A percentile compares a stretch with the other conserved stretches of the same genome.
Evolutionary conservation across 768 basidiomycete species (phyloP).

Genomic region (Leccinum olivaceopallidum): DNA sequence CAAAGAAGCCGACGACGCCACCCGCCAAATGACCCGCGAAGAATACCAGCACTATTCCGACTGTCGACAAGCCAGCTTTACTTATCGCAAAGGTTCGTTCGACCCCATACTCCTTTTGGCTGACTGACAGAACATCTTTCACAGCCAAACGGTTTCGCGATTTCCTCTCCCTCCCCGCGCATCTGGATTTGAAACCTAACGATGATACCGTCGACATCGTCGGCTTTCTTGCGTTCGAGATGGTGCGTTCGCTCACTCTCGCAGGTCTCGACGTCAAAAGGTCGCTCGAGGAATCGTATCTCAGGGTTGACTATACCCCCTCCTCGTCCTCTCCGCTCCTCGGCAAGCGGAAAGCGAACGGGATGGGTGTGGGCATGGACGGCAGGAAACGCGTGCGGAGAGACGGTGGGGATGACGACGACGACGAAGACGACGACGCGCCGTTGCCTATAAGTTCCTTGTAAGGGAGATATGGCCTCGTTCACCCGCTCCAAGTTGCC

Average conservation of each 20-base stretch:
- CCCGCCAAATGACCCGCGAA: conserved; percentile 90
- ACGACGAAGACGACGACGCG: no score
- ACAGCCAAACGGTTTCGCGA: conserved; percentile 93
- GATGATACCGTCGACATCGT: conserved; percentile 97
- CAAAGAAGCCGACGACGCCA: conserved; percentile 81
- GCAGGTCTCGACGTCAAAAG: conserved; percentile 65
- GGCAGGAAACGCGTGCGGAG: no score
- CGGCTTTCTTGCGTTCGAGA: conserved; percentile 96
- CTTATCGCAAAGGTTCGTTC: conserved; percentile 55
- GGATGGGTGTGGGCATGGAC: conserved; percentile 36
- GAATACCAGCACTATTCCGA: conserved; percentile 98
- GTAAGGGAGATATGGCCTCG: conserved; percentile 32
- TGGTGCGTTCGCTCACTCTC: conserved; percentile 91
- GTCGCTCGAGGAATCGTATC: conserved; percentile 68
- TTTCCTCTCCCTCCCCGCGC: conserved; percentile 85
- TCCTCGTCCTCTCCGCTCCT: conserved; percentile 52
- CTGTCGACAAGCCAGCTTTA: conserved; percentile 95
- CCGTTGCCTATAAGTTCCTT: no score
- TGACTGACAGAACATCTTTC: not conserved
- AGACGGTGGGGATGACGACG: no score
- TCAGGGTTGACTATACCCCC: conserved; percentile 59
- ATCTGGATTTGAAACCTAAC: conserved; percentile 85
- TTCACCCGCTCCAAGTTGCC: not conserved
- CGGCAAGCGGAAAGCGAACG: conserved; percentile 66
- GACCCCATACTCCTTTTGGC: not conserved